These are phyloP conservation scores for Sphaerulina vaccinii DNA, from an alignment of 2,329 filamentous ascomycete genomes.

Conservation along the genomic window DNA sequence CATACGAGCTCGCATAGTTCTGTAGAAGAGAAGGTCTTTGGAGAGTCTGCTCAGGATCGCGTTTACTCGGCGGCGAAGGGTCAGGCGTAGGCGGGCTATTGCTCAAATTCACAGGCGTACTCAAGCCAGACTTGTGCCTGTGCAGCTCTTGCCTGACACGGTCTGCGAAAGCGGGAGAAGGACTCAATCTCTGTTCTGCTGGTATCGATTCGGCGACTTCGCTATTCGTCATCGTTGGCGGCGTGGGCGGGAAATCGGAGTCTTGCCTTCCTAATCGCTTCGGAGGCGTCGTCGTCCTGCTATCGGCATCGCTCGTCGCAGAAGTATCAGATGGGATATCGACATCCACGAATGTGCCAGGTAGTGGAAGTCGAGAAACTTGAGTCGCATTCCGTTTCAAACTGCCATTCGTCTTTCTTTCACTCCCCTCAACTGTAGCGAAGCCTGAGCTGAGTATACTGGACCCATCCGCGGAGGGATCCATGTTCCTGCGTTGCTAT, in stretches of 20 bases:
- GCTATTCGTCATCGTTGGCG: slow-evolving; percentile 40
- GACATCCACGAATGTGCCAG: slow-evolving; percentile 10
- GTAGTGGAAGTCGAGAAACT: slow-evolving; percentile 6
- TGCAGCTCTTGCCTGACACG: slow-evolving; percentile 41
- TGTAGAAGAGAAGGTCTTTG: slow-evolving; percentile 25
- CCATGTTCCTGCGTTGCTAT: slow-evolving; percentile 11
- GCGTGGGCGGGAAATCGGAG: slow-evolving; percentile 46
- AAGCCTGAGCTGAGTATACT: slow-evolving; percentile 1
- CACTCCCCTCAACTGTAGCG: not conserved
- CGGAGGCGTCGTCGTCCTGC: slow-evolving; percentile 20
- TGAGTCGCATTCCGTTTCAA: slow-evolving; percentile 9
- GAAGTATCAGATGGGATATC: slow-evolving; percentile 15
- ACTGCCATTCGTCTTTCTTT: not conserved
- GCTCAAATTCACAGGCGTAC: slow-evolving; percentile 43
- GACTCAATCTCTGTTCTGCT: slow-evolving; percentile 37
- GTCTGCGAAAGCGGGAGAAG: slow-evolving; percentile 45
- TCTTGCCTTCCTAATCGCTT: slow-evolving; percentile 18
- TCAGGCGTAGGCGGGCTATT: slow-evolving; percentile 39
- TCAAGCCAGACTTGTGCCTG: slow-evolving; percentile 41
- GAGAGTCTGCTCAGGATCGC: slow-evolving; percentile 15
- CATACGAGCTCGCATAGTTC: slow-evolving; percentile 42
- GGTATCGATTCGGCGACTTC: slow-evolving; percentile 30
- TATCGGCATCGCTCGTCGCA: slow-evolving; percentile 10
- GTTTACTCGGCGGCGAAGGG: slow-evolving; percentile 34
- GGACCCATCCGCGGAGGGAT: slow-evolving; percentile 10